Percentiles rank a stretch among this genome's conserved stretches.
Evolutionary conservation across 169 alveolate species (phyloP).

Genomic region (Perkinsus marinus): DNA sequence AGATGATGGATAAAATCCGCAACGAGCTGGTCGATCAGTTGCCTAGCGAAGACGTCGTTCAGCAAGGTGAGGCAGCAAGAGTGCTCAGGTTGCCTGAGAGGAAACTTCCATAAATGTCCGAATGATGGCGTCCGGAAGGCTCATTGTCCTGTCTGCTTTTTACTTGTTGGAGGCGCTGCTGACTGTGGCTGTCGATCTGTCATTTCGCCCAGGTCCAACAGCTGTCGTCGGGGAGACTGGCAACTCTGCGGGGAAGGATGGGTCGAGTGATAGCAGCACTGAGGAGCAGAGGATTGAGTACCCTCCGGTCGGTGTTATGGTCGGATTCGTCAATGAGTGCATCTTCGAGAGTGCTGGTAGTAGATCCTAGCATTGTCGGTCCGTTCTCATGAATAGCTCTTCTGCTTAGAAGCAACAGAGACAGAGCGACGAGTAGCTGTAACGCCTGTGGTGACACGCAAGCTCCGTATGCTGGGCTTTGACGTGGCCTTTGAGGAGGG

Average conservation of each 20-base stretch:
- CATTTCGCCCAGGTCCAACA: conserved; percentile 1
- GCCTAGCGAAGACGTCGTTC: background rate
- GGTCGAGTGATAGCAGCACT: background rate
- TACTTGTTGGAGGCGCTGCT: too few relatives aligned
- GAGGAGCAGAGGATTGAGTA: background rate
- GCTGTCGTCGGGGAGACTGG: conserved; percentile 6
- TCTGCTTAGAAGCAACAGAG: background rate
- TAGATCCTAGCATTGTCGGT: background rate
- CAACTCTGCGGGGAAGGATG: background rate
- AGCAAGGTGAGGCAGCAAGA: background rate
- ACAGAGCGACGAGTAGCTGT: conserved; percentile 24
- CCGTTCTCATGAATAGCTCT: too few relatives aligned
- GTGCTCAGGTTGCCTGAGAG: background rate
- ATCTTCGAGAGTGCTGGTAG: background rate
- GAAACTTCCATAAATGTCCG: too few relatives aligned
- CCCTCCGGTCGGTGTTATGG: background rate
- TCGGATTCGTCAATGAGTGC: background rate
- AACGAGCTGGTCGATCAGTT: conserved; percentile 13
- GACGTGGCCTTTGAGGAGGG: conserved; percentile 41
- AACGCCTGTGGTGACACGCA: conserved; percentile 36
- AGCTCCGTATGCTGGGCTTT: conserved; percentile 33
- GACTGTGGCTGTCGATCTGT: background rate
- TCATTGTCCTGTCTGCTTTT: too few relatives aligned
- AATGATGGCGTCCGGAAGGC: too few relatives aligned
- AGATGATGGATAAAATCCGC: conserved; percentile 22